phyloP scores from a whole-genome alignment of 2,329 filamentous ascomycete species.

The Microdochium nivale region DNA sequence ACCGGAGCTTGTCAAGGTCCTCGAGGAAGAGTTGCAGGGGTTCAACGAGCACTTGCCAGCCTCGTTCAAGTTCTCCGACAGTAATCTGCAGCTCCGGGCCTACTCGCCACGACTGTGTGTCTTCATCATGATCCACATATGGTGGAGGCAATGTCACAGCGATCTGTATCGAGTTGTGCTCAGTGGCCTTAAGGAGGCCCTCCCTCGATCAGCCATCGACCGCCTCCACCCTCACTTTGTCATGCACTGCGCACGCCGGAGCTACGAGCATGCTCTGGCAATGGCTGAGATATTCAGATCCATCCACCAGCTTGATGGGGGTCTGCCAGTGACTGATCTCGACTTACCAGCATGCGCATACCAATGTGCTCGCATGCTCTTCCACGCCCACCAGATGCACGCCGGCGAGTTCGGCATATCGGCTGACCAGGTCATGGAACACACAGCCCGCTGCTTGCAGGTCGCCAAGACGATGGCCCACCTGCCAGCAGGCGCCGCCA shows the following conservation, averaged over 20 bases:
- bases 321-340: constrained; percentile 42
- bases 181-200: constrained; percentile 40
- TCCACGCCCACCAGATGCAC: constrained; percentile 38
- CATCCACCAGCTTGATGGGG: constrained; percentile 40
- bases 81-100: constrained; percentile 43
- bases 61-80: constrained; percentile 50
- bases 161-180: constrained; percentile 47
- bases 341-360: constrained; percentile 48
- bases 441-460: constrained; percentile 40
- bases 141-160: constrained; percentile 50
- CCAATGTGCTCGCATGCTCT: constrained; percentile 44
- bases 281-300: constrained; percentile 47
- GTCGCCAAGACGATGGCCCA: constrained; percentile 42
- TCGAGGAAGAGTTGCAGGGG: constrained; percentile 34
- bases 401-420: constrained; percentile 33
- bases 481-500: constrained; percentile 40
- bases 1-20: constrained; percentile 36
- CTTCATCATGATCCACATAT: constrained; percentile 51
- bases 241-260: constrained; percentile 38
- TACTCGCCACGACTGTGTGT: constrained; percentile 49
- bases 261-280: constrained; percentile 43
- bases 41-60: constrained; percentile 44
- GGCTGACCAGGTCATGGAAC: constrained; percentile 36
- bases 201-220: constrained; percentile 33
- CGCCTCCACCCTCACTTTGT: constrained; percentile 40